Evolutionary conservation across 768 basidiomycete species (phyloP), one percentile per base, ranked within the genome.

Genomic region (Mycena leptocephala): DNA sequence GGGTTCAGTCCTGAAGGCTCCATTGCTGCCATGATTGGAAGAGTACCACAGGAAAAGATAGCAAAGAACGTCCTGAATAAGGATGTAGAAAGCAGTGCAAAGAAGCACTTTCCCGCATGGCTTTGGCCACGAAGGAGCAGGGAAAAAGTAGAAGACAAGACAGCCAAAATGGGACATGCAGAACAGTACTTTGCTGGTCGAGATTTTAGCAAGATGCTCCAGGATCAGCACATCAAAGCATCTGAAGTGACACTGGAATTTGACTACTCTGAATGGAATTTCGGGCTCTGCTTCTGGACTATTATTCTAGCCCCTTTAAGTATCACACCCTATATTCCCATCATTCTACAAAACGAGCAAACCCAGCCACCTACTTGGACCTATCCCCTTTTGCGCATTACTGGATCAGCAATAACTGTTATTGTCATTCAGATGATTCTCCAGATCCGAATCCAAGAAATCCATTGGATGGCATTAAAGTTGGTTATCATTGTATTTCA

Each of bases 1-100:
- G 67, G 67, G 3, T 69, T 69, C 37, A 58, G 58, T 22, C 53
- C 58, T n/a, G 35, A 69, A 24, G 68, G 68, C 1, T 58, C 68
- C 8, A 41, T 59, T 8, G 68, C 68, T 70, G 39, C 39, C 0
- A 58, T 59, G 56, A 70, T 70, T 32, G 68, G 55, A 9, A 59
- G 11, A 32, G 43, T 18, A 43, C 43, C 43, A 18, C 43, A 18
- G 16, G 43, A 43, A 43, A 43, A 16, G 43, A 20, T 20, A 13
- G 9, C 7, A 43, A 43, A 43, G 43, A 20, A 43, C 18, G 8
- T 7, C 14, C 37, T 14, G 37, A 39, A 39, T 8, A 39, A 39
- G 37, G 14, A 39, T 14, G 14, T 14, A 39, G 14, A 39, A 39
- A 39, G 37, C 37, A 14, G 37, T 39, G 37, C 37, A 39, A 39